Evolutionary conservation across 2,329 filamentous ascomycete species (phyloP).

Genomic region (Fusarium sp.): DNA sequence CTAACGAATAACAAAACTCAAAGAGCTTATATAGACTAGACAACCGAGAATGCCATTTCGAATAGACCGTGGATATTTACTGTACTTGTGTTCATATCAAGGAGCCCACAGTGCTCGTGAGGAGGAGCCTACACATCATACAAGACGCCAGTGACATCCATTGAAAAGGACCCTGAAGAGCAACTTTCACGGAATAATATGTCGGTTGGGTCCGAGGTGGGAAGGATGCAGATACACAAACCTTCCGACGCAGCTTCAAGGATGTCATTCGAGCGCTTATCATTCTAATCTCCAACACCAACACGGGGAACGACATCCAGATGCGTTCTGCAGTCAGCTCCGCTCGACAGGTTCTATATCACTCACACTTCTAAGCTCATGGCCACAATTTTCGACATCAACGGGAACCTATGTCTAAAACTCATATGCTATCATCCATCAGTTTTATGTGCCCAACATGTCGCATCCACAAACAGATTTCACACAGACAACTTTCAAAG

Average conservation of each 20-base stretch:
- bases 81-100: not conserved
- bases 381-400: not conserved
- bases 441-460: constrained; percentile 28
- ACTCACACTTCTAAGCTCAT: not conserved
- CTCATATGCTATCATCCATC: not conserved
- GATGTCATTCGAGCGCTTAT: constrained; percentile 10
- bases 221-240: not conserved
- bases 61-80: not conserved
- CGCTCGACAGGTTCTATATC: not conserved
- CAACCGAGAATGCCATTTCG: not conserved
- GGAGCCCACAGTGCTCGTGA: not conserved
- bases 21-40: not conserved
- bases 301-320: not conserved
- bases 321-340: not conserved
- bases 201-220: not conserved
- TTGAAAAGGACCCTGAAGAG: not conserved
- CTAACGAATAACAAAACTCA: not conserved
- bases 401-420: not conserved
- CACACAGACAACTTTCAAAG: constrained; percentile 51
- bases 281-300: not conserved
- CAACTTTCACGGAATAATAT: not conserved
- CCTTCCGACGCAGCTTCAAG: not conserved
- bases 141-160: not conserved
- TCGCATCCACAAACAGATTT: constrained; percentile 53
- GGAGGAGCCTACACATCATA: not conserved